Evolutionary conservation across 2,329 filamentous ascomycete species (phyloP).

Genomic region (Fusarium beomiforme): DNA sequence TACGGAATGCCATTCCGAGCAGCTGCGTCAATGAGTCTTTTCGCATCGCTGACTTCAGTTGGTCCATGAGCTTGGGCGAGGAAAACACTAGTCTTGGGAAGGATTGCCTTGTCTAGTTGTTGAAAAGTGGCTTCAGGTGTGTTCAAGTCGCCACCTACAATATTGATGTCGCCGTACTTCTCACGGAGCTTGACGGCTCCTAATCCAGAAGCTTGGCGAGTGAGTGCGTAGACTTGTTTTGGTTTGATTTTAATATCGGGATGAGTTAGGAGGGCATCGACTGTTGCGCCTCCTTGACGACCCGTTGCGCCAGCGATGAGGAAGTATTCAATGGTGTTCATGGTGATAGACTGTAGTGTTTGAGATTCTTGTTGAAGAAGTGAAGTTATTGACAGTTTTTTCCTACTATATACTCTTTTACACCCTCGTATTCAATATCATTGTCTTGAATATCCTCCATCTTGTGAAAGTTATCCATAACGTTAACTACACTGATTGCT

Average conservation of each 20-base stretch:
- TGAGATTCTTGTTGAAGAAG: not conserved
- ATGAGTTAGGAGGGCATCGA: conserved; percentile 41
- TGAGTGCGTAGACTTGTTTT: conserved; percentile 56
- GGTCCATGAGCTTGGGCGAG: conserved; percentile 47
- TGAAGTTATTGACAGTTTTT: not conserved
- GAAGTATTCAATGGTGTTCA: conserved; percentile 21
- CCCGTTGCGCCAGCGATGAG: conserved; percentile 45
- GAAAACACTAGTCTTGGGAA: conserved; percentile 31
- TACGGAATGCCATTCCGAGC: conserved; percentile 60
- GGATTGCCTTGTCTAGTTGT: conserved; percentile 21
- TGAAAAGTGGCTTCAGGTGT: conserved; percentile 59
- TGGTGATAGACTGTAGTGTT: not conserved
- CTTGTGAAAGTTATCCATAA: not conserved
- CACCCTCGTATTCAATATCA: not conserved
- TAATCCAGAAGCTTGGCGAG: conserved; percentile 58
- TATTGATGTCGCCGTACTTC: conserved; percentile 55
- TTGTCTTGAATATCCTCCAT: not conserved
- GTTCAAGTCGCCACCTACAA: conserved; percentile 66
- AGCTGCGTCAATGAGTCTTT: conserved; percentile 61
- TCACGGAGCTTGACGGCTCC: conserved; percentile 47
- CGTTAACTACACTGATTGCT: not conserved
- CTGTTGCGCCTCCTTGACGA: conserved; percentile 44
- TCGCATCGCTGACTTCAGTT: conserved; percentile 59
- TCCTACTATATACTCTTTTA: not conserved
- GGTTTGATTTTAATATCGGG: conserved; percentile 55